A percentile compares a stretch with the other conserved stretches of the same genome.
These are phyloP conservation scores for Sugiyamaella qingdaonensis DNA, from an alignment of 805 yeast species.

Conservation along the genomic window DNA sequence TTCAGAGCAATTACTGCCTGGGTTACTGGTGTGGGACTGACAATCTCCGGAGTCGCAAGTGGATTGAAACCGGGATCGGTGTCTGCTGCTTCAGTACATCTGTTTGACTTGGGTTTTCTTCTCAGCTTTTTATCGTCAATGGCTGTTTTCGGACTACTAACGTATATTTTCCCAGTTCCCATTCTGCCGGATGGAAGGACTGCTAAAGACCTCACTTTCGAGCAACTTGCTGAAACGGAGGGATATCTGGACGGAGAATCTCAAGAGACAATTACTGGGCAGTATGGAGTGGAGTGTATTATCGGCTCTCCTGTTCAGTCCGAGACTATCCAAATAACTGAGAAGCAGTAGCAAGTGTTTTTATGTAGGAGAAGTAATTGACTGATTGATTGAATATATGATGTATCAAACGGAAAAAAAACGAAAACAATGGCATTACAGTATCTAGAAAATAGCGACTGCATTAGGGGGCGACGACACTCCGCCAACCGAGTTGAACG, in stretches of 20 bases:
- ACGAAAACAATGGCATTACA: too few species aligned
- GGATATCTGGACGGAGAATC: neutral
- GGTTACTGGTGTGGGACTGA: neutral
- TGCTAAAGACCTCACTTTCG: neutral
- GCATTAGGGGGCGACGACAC: constrained; percentile 42
- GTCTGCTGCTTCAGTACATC: neutral
- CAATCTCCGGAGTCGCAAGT: neutral
- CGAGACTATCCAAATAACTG: too few species aligned
- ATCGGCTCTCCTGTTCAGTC: too few species aligned
- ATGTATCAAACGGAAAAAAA: too few species aligned
- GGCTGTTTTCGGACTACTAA: neutral
- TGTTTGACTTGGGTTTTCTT: neutral
- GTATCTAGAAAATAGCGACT: constrained; percentile 34
- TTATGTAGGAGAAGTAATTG: too few species aligned
- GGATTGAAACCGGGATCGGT: neutral
- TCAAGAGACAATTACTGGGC: neutral
- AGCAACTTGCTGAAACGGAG: neutral
- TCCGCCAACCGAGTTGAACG: constrained; percentile 35
- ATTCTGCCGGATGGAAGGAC: neutral
- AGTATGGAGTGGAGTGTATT: too few species aligned
- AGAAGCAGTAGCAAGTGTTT: too few species aligned
- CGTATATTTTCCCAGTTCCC: neutral
- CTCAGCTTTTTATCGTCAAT: neutral
- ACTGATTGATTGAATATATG: too few species aligned
- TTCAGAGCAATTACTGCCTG: neutral